Evolutionary conservation across 1,284 basidiomycete genomes (phyloP), one percentile per base, ranked within the genome.

Genomic region (Wolfiporia cocos): DNA sequence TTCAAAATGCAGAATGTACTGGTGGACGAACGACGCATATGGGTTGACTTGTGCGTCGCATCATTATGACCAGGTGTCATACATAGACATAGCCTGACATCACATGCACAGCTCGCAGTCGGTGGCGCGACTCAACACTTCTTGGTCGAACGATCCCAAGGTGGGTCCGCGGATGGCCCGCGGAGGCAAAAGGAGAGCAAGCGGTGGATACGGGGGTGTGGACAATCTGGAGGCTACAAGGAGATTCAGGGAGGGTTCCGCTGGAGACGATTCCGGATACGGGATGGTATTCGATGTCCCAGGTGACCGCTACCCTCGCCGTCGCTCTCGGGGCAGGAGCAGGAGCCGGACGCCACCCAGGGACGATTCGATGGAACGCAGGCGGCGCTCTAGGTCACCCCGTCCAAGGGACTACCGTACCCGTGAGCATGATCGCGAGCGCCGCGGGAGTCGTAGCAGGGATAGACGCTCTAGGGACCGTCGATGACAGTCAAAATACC

Each of bases 1-100:
- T 94, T 97, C 70, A 99, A 98, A 65, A 99, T 99, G 95, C 95
- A 99, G 63, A 98, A 97, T 57, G 95, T 99, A 0, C 71, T 99
- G 6, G 89, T 99, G n/a, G 95, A 99, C 61, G 96, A 99, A 64
- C 78, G 94, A 14, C 79, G 96, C 17, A 99, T 99, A 60, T 98
- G 95, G 89, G 95, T 99, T 49, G 94, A 97, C 66, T 97, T 98
- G 84, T 87, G 50, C 50, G 79, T 69, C 15, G 10, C 6, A 6
- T 34, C 18, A 18, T 17, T 52, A 47, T 33, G 18, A 37, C n/a
- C n/a, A n/a, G n/a, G n/a, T n/a, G n/a, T n/a, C n/a, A n/a, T n/a
- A n/a, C n/a, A n/a, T n/a, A n/a, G n/a, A n/a, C 19, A 18, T 11
- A 22, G 28, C 29, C 22, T 37, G 18, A 37, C 23, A 39, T 28